A percentile compares a stretch with the other conserved stretches of the same genome.
phyloP scores from a whole-genome alignment of 1,139 yeast genomes.

The Zygosaccharomyces pseudobailii region DNA sequence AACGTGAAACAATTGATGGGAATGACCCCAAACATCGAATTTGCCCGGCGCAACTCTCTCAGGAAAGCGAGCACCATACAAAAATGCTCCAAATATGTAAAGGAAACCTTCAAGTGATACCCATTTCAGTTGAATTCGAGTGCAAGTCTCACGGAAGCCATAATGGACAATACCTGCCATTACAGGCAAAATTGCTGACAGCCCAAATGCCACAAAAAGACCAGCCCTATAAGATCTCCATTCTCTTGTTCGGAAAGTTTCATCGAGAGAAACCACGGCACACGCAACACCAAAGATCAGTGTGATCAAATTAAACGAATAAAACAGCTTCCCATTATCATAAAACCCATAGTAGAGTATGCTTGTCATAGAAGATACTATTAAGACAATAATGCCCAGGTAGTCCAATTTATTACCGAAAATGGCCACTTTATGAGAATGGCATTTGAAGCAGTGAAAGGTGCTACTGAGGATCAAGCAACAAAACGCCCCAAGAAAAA shows the following conservation, averaged over 20 bases:
- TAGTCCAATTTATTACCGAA: constrained; percentile 82
- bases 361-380: constrained; percentile 70
- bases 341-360: constrained; percentile 62
- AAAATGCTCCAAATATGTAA: constrained; percentile 71
- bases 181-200: constrained; percentile 73
- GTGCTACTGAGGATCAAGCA: constrained; percentile 72
- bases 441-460: constrained; percentile 75
- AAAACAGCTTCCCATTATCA: constrained; percentile 44
- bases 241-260: constrained; percentile 58
- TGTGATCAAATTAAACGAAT: constrained; percentile 47
- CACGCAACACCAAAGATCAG: constrained; percentile 56
- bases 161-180: constrained; percentile 44
- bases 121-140: constrained; percentile 56
- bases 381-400: constrained; percentile 75
- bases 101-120: constrained; percentile 63
- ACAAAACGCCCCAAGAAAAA: constrained; percentile 48
- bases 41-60: constrained; percentile 64
- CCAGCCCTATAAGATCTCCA: constrained; percentile 76
- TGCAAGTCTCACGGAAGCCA: constrained; percentile 44
- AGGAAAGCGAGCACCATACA: constrained; percentile 77
- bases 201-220: constrained; percentile 77
- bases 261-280: constrained; percentile 57
- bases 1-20: constrained; percentile 85
- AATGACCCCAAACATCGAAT: constrained; percentile 73
- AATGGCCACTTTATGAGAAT: constrained; percentile 55